Evolutionary conservation across 768 basidiomycete species (phyloP), one percentile per base, ranked within the genome.

Genomic region (Pleurotus salmoneostramineus): DNA sequence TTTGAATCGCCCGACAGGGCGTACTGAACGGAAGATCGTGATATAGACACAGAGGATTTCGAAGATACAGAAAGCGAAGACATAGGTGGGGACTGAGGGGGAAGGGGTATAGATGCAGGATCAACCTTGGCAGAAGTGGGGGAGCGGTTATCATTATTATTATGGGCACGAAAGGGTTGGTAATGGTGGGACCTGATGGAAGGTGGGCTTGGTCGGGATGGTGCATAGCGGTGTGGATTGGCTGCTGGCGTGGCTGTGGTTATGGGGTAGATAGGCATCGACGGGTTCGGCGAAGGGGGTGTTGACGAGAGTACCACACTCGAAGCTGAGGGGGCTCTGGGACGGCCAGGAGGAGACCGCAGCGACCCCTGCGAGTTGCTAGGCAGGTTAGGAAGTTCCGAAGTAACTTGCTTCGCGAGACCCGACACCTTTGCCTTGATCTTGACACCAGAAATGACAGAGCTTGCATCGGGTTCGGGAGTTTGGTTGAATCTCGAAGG

Each of bases 31-130:
- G 85, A 82, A 0, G 84, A 82, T 10, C 71, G 74, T 0, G 87
- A 87, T 10, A 77, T 71, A 3, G 87, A 88, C 2, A 77, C 72
- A 2, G 87, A 88, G 1, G 88, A 91, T n/a, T 74, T 82, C 3
- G 90, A 91, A n/a, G 90, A 91, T 63, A 86, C 81, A 0, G 90
- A 93, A 12, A 91, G 62, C 0, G 85, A 76, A 17, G 90, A 92
- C 32, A 77, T 73, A 0, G 89, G 85, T 11, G 90, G 90, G 1
- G 90, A 91, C 59, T 84, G 76, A 1, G 87, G 82, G 3, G 87
- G 84, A 3, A 86, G 69, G n/a, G 86, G 85, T 58, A 86, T 77
- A 1, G 74, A 71, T 12, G 76, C 64, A 6, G 85, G 82, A 61
- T 88, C 87, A 32, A 83, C 76, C 61, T 76, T 83, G 33, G 70